Evolutionary conservation across 176 grass and related monocot genomes (phyloP).

Genomic region (Eleusine coracana): DNA sequence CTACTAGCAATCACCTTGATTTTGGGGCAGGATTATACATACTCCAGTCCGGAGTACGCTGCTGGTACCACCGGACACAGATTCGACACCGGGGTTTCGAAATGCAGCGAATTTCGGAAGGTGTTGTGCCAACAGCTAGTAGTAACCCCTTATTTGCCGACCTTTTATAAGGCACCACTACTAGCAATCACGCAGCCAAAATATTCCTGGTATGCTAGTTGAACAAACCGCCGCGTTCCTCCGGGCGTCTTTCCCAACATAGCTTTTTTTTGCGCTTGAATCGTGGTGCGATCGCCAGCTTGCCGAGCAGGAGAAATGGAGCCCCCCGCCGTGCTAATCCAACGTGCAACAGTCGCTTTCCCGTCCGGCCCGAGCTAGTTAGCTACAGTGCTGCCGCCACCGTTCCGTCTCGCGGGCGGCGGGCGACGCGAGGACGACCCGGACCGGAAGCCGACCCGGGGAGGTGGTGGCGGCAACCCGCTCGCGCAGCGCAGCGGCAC

Average conservation of each 20-base stretch:
- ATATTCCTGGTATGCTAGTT: neutral
- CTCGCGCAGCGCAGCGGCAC: neutral
- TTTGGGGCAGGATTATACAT: neutral
- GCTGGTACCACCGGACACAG: neutral
- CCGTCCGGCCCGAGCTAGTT: neutral
- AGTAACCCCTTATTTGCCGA: neutral
- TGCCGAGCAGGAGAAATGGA: neutral
- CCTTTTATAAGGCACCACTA: neutral
- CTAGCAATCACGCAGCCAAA: neutral
- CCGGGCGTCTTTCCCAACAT: neutral
- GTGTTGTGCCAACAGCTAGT: neutral
- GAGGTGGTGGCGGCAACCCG: constrained; percentile 37
- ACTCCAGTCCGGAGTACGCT: too few relatives aligned
- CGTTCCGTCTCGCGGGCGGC: too few relatives aligned
- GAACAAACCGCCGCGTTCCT: neutral
- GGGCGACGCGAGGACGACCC: too few relatives aligned
- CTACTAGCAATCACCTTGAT: neutral
- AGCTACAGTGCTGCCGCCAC: neutral
- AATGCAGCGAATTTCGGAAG: neutral
- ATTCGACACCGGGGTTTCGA: neutral
- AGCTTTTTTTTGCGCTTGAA: neutral
- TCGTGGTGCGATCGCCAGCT: constrained; percentile 25
- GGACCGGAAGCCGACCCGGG: neutral
- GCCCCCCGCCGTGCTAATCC: constrained; percentile 10
- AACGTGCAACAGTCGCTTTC: constrained; percentile 44